Evolutionary conservation across 768 basidiomycete genomes (phyloP).

Genomic region (Collybiopsis confluens): DNA sequence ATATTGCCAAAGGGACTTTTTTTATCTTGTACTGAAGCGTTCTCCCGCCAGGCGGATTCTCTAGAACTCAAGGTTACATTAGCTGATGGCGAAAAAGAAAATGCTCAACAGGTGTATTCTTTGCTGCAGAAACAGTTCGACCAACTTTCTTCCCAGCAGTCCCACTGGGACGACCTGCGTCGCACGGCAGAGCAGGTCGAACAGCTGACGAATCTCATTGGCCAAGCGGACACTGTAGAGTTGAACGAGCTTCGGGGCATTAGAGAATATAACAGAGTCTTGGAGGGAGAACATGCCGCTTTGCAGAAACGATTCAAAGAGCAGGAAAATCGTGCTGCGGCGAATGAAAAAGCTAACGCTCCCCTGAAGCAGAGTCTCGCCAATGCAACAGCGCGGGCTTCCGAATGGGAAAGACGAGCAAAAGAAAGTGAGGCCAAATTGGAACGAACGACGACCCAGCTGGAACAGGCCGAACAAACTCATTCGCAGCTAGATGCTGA

Average conservation of each 20-base stretch:
- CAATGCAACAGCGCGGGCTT: conserved; percentile 72
- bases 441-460: conserved; percentile 51
- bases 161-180: conserved; percentile 76
- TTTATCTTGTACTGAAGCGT: conserved; percentile 12
- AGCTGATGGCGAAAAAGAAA: conserved; percentile 60
- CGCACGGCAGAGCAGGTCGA: conserved; percentile 73
- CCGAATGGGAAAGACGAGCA: conserved; percentile 79
- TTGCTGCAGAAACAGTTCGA: conserved; percentile 60
- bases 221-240: conserved; percentile 67
- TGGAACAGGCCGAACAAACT: conserved; percentile 66
- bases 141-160: conserved; percentile 54
- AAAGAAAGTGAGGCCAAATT: conserved; percentile 66
- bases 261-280: conserved; percentile 55
- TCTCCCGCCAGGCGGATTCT: conserved; percentile 45
- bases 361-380: conserved; percentile 59
- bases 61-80: conserved; percentile 57
- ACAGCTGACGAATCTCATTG: conserved; percentile 53
- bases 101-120: conserved; percentile 43
- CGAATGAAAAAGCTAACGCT: conserved; percentile 49
- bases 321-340: conserved; percentile 52
- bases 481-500: conserved; percentile 69
- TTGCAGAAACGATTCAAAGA: conserved; percentile 75
- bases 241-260: conserved; percentile 62
- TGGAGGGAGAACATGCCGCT: conserved; percentile 64
- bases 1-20: neutral